These are phyloP conservation scores for Clavispora vitiphila DNA, from an alignment of 805 yeast species.

Conservation along the genomic window DNA sequence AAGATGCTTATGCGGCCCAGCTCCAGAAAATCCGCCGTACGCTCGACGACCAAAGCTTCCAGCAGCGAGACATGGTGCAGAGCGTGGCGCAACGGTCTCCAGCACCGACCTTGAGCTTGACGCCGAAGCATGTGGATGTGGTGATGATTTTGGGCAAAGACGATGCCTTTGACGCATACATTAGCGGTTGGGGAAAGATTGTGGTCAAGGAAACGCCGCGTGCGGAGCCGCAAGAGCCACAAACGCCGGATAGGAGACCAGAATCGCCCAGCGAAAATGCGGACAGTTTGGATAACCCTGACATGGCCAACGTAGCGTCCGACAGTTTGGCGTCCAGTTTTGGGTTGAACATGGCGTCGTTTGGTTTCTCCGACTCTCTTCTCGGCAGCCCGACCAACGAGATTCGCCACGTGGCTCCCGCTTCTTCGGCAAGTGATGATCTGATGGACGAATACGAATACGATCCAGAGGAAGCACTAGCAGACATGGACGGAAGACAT, in stretches of 20 bases:
- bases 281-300: not conserved
- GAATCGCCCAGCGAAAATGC: no score
- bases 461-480: constrained; percentile 16
- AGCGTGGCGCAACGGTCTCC: not conserved
- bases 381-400: constrained; percentile 15
- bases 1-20: constrained; percentile 19
- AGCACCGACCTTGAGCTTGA: not conserved
- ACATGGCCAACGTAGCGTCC: not conserved
- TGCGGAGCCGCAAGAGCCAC: not conserved
- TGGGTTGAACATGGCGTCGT: constrained; percentile 19
- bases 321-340: constrained; percentile 16
- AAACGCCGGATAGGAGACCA: no score
- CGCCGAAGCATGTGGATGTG: constrained; percentile 7
- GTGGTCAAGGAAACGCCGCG: not conserved
- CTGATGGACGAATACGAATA: constrained; percentile 16
- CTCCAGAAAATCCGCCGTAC: constrained; percentile 18
- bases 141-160: constrained; percentile 5
- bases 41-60: constrained; percentile 23
- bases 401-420: constrained; percentile 2
- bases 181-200: constrained; percentile 11
- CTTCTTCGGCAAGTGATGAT: constrained; percentile 2
- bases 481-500: not conserved
- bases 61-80: constrained; percentile 16
- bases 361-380: constrained; percentile 14
- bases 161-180: constrained; percentile 5